phyloP scores from a whole-genome alignment of 164 flowering plant species.

The Macadamia tetraphylla region DNA sequence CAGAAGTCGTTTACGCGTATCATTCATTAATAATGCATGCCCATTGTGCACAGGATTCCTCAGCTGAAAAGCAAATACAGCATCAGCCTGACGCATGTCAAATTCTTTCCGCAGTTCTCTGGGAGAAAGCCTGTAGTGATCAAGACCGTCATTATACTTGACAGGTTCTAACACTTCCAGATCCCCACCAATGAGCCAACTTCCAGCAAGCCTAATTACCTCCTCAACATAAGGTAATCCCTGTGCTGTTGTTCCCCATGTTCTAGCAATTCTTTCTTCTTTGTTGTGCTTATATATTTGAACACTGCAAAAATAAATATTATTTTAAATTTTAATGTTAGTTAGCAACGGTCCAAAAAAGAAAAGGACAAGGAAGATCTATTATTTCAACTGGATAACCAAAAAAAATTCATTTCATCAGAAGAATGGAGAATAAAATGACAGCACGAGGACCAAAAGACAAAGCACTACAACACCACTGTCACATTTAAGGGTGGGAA shows the following conservation, averaged over 20 bases:
- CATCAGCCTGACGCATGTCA: constrained; percentile 87
- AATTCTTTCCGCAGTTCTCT: constrained; percentile 71
- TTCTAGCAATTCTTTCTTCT: constrained; percentile 94
- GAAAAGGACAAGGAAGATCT: neutral
- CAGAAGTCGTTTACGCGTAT: constrained; percentile 70
- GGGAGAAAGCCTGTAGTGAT: constrained; percentile 92
- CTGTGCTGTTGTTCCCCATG: constrained; percentile 92
- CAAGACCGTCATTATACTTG: constrained; percentile 92
- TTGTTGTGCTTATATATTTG: constrained; percentile 93
- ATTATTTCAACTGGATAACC: too few species aligned
- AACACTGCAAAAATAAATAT: constrained; percentile 38
- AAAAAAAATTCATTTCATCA: too few species aligned
- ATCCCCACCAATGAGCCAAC: constrained; percentile 96
- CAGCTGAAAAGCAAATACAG: constrained; percentile 95
- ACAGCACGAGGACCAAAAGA: too few species aligned
- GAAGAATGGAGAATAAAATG: too few species aligned
- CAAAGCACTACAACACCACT: too few species aligned
- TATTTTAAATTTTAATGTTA: neutral
- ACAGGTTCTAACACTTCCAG: constrained; percentile 76
- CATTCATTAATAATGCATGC: constrained; percentile 93
- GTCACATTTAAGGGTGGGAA: too few species aligned
- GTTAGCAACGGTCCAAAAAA: neutral
- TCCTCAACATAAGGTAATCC: constrained; percentile 97
- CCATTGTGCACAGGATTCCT: constrained; percentile 98
- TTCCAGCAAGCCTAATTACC: constrained; percentile 73